phyloP scores from a whole-genome alignment of 2,329 filamentous ascomycete genomes.

The Paraphoma sp. region DNA sequence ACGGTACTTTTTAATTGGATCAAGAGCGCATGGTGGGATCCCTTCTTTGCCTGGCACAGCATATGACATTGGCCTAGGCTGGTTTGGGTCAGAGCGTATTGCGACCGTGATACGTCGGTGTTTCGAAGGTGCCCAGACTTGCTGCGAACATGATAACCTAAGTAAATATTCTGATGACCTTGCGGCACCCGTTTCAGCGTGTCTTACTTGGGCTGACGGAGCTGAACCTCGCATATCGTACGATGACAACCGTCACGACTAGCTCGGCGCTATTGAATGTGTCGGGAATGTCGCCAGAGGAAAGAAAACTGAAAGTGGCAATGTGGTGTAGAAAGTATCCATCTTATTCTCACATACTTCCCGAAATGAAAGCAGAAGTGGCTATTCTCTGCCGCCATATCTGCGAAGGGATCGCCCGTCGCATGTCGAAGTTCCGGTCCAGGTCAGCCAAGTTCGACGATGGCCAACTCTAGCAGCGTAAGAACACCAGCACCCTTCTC shows the following conservation, averaged over 20 bases:
- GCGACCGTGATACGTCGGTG: not conserved
- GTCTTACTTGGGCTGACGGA: not conserved
- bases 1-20: not conserved
- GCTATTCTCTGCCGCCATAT: not conserved
- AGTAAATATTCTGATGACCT: not conserved
- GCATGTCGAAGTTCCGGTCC: not conserved
- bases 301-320: no score
- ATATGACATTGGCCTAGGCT: no score
- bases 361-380: no score
- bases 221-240: not conserved
- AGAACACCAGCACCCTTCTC: conserved; percentile 4
- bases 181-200: conserved; percentile 1
- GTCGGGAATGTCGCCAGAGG: no score
- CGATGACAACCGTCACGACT: not conserved
- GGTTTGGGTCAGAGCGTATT: no score
- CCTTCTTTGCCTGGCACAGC: no score
- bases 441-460: not conserved
- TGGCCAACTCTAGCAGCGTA: conserved; percentile 1
- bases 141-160: not conserved
- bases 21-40: not conserved
- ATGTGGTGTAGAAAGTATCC: no score
- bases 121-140: not conserved
- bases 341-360: no score
- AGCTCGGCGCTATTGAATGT: no score
- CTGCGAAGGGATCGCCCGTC: not conserved